Percentiles rank a stretch among this genome's conserved stretches.
Conservation (phyloP, 2,329 filamentous ascomycete genomes). For the Epichloe hybrida region DNA sequence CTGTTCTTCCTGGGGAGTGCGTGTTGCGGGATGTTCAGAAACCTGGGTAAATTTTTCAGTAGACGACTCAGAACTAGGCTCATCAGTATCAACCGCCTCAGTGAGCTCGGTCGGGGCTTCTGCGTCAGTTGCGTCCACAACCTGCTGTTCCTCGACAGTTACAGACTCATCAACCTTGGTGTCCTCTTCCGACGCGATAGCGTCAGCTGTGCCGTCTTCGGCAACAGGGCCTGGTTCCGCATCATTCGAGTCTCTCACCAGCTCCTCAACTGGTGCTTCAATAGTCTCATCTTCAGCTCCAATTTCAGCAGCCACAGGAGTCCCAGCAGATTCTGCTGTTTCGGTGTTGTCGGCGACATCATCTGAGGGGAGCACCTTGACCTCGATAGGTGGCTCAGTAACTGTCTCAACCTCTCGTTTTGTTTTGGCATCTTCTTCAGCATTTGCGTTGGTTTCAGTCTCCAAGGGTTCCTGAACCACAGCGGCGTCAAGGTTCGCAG, state of each 20-base stretch:
- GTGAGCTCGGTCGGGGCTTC: neutral
- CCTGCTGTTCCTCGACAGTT: neutral
- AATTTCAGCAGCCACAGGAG: neutral
- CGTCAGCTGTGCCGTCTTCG: neutral
- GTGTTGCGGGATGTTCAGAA: neutral
- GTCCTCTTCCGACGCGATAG: neutral
- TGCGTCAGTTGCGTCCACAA: neutral
- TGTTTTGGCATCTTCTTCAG: neutral
- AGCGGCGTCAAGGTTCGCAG: too few relatives aligned
- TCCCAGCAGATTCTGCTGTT: neutral
- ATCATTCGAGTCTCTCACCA: neutral
- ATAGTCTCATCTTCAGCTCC: neutral
- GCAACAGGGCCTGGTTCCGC: neutral
- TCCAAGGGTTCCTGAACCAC: neutral
- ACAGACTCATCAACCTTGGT: neutral
- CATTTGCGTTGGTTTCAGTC: slow-evolving; percentile 5
- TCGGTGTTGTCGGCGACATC: neutral
- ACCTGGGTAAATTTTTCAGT: slow-evolving; percentile 1
- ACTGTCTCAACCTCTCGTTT: neutral
- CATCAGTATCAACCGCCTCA: neutral
- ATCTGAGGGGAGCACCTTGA: neutral
- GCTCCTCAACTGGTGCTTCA: neutral
- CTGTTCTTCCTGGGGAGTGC: neutral
- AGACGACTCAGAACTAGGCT: neutral
- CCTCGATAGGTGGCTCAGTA: neutral